phyloP scores from a whole-genome alignment of 2,329 filamentous ascomycete species.

The Cordyceps cicadae region DNA sequence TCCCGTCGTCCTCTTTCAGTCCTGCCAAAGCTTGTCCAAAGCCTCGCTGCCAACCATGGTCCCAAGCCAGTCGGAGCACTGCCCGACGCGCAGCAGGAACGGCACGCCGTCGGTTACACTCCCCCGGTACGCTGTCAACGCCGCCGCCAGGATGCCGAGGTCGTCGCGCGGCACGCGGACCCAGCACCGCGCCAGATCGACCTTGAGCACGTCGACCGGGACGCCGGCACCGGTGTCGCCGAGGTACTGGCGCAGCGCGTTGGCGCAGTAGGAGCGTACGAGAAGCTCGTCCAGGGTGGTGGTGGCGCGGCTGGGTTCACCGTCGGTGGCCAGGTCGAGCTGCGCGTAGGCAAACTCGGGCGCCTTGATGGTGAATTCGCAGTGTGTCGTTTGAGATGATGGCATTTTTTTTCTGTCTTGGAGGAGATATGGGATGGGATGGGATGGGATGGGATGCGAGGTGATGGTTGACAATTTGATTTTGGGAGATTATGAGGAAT shows the following conservation, averaged over 20 bases:
- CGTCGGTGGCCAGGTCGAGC: conserved; percentile 33
- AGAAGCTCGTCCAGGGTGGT: conserved; percentile 51
- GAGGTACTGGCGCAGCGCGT: conserved; percentile 60
- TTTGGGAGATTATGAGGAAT: no score
- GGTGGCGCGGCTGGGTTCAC: conserved; percentile 10
- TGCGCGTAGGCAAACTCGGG: conserved; percentile 51
- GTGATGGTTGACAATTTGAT: background rate
- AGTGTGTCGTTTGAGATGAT: conserved; percentile 13
- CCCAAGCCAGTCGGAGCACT: conserved; percentile 57
- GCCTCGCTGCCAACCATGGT: conserved; percentile 42
- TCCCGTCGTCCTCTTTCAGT: background rate
- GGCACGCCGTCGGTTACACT: conserved; percentile 30
- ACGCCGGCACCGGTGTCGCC: conserved; percentile 61
- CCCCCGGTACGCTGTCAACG: conserved; percentile 57
- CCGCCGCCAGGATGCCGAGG: conserved; percentile 50
- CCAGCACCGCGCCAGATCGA: conserved; percentile 50
- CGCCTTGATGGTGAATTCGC: conserved; percentile 35
- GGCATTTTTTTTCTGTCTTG: background rate
- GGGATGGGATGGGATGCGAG: background rate
- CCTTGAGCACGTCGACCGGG: conserved; percentile 60
- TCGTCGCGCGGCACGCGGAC: conserved; percentile 56
- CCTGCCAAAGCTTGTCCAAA: conserved; percentile 37
- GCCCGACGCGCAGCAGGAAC: conserved; percentile 45
- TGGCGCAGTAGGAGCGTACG: conserved; percentile 52
- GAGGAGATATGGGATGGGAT: background rate